Base-by-base conservation (phyloP, 768 basidiomycete species). In the Phaeotremella fagi region DNA sequence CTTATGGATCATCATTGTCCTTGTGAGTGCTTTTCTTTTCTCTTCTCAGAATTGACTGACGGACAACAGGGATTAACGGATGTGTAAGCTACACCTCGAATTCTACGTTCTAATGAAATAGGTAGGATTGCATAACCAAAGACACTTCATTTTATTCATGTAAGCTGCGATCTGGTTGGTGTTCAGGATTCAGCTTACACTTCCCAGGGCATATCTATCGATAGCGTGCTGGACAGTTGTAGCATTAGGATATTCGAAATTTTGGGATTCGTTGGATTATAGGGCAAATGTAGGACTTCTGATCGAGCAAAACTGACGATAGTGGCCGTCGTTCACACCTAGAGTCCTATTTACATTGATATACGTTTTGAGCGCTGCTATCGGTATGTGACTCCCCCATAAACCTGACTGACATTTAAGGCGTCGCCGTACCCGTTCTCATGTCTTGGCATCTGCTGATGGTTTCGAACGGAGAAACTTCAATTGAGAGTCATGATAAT, bases 91-190 rank as follows among this genome's bases (percentile, higher is more conserved):
- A n/a, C 6, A 16, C 25, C 14, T 14, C 18, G 28, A 29, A 11
- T 25, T 54, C 18, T 45, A 41, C 24, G 29, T 22, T 41, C 18
- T 3, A 24, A 26, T 16, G 26, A 25, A 27, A 36, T 50, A 76
- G 75, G 75, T 99, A 38, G 94, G 94, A 11, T 73, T 98, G 5
- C 80, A 94, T 70, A 99, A 98, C 63, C 92, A 97, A 70, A 84
- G 94, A 0, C 90, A 97, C 75, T 99, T 99, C 64, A 81, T 94
- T 33, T 77, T 98, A 43, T 99, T 98, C 80, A 86, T 98, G 89
- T 88, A 58, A 50, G 85, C 75, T 44, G 23, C 14, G 29, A 31
- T 5, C n/a, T 16, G 45, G 11, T 45, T 27, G 16, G 7, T 9
- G 25, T 41, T 6, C 6, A 18, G 15, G 15, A n/a, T 46, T 50